A percentile compares a stretch with the other conserved stretches of the same genome.
phyloP scores from a whole-genome alignment of 371 early-diverging fungal genomes.

The Synchytrium microbalum region DNA sequence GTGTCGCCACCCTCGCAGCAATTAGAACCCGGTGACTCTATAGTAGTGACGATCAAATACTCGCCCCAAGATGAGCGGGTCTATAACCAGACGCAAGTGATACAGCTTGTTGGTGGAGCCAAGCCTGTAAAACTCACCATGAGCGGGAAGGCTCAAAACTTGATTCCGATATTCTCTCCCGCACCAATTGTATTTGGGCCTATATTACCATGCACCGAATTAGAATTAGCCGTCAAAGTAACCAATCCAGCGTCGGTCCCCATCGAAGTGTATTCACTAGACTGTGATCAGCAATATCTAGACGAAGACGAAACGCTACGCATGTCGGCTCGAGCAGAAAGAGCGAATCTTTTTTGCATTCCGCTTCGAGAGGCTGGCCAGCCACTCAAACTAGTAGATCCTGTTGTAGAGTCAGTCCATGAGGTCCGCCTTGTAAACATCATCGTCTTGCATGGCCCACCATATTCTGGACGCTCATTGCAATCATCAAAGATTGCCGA shows the following conservation, averaged over 20 bases:
- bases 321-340: constrained; percentile 25
- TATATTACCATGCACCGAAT: constrained; percentile 43
- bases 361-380: constrained; percentile 37
- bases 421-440: not conserved
- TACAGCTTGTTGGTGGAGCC: constrained; percentile 36
- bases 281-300: constrained; percentile 42
- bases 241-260: constrained; percentile 37
- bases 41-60: constrained; percentile 27
- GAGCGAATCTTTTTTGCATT: constrained; percentile 23
- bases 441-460: constrained; percentile 48
- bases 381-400: constrained; percentile 26
- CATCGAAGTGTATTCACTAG: constrained; percentile 39
- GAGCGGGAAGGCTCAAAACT: constrained; percentile 29
- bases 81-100: constrained; percentile 26
- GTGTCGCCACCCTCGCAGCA: constrained; percentile 30
- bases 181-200: constrained; percentile 31
- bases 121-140: constrained; percentile 28
- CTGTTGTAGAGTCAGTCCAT: not conserved
- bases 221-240: constrained; percentile 33
- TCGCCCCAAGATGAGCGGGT: constrained; percentile 32
- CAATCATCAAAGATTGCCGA: constrained; percentile 26
- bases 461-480: constrained; percentile 39
- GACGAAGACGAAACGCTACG: constrained; percentile 41
- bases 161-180: constrained; percentile 37
- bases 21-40: constrained; percentile 36